phyloP scores from a whole-genome alignment of 2,329 filamentous ascomycete genomes.

The Aphanocladium album region DNA sequence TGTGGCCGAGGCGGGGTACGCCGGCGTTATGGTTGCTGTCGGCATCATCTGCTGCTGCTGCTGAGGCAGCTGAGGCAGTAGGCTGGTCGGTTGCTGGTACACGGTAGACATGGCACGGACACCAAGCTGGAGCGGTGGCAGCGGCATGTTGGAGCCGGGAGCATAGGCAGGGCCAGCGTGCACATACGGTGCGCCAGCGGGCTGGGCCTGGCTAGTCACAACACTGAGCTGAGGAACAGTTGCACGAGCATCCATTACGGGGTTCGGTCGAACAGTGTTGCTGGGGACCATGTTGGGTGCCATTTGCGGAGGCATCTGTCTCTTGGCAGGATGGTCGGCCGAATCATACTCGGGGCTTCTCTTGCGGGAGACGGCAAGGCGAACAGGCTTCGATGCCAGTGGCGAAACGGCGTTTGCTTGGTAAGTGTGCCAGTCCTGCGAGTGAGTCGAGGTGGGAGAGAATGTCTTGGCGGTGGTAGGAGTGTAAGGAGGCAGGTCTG shows the following conservation, averaged over 20 bases:
- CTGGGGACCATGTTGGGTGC: not conserved
- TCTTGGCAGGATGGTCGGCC: slow-evolving; percentile 52
- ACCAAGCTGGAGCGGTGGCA: slow-evolving; percentile 58
- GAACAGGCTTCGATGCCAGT: slow-evolving; percentile 42
- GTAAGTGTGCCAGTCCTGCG: slow-evolving; percentile 36
- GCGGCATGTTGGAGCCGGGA: slow-evolving; percentile 38
- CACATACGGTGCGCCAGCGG: slow-evolving; percentile 19
- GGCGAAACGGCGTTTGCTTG: slow-evolving; percentile 41
- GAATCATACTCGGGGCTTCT: slow-evolving; percentile 46
- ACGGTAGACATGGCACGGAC: slow-evolving; percentile 71
- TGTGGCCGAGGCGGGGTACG: slow-evolving; percentile 14
- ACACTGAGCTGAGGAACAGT: slow-evolving; percentile 68
- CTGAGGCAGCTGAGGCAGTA: slow-evolving; percentile 23
- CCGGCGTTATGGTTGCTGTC: slow-evolving; percentile 6
- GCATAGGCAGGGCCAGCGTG: slow-evolving; percentile 5
- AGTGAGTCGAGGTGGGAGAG: slow-evolving; percentile 35
- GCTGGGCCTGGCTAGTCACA: slow-evolving; percentile 41
- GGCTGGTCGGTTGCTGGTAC: slow-evolving; percentile 53
- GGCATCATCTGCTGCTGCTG: slow-evolving; percentile 15
- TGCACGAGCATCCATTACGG: slow-evolving; percentile 41
- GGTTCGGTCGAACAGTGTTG: not conserved
- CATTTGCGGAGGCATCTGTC: slow-evolving; percentile 28
- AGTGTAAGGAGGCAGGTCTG: slow-evolving; percentile 29
- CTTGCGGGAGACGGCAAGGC: slow-evolving; percentile 40
- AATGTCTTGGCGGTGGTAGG: slow-evolving; percentile 30